Evolutionary conservation across 2,329 filamentous ascomycete genomes (phyloP).

Genomic region (Eurotiales sp.): DNA sequence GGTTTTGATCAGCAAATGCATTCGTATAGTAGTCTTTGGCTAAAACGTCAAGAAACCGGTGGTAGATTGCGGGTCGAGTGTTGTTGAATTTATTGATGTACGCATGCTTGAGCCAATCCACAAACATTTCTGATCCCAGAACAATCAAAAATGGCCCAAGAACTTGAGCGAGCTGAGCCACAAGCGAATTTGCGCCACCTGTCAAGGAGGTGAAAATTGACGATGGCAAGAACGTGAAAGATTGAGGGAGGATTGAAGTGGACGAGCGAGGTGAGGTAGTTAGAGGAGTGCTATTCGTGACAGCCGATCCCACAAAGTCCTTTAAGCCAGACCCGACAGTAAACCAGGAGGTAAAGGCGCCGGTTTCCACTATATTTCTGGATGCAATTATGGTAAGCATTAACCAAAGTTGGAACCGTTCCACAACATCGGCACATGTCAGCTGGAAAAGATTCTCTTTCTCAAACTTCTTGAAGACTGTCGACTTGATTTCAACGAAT

Average conservation of each 20-base stretch:
- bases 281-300: constrained; percentile 49
- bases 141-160: constrained; percentile 91
- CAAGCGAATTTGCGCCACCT: constrained; percentile 40
- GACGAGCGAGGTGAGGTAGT: constrained; percentile 53
- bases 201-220: constrained; percentile 43
- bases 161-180: constrained; percentile 64
- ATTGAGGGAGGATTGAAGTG: constrained; percentile 77
- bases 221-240: constrained; percentile 74
- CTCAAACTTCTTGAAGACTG: constrained; percentile 97
- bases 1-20: constrained; percentile 83
- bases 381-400: constrained; percentile 96
- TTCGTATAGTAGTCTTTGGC: constrained; percentile 98
- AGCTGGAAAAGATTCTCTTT: constrained; percentile 97
- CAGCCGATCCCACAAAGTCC: constrained; percentile 28
- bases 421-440: constrained; percentile 93
- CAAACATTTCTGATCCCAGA: constrained; percentile 91
- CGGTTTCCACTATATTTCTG: constrained; percentile 93
- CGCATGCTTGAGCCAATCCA: constrained; percentile 94
- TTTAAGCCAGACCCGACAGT: constrained; percentile 32
- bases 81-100: constrained; percentile 99
- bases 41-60: constrained; percentile 83
- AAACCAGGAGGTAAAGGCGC: constrained; percentile 63
- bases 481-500: constrained; percentile 97
- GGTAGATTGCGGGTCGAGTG: constrained; percentile 84
- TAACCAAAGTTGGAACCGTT: constrained; percentile 95